Evolutionary conservation across 2,329 filamentous ascomycete genomes (phyloP).

Genomic region (Cyclaneusma minus): DNA sequence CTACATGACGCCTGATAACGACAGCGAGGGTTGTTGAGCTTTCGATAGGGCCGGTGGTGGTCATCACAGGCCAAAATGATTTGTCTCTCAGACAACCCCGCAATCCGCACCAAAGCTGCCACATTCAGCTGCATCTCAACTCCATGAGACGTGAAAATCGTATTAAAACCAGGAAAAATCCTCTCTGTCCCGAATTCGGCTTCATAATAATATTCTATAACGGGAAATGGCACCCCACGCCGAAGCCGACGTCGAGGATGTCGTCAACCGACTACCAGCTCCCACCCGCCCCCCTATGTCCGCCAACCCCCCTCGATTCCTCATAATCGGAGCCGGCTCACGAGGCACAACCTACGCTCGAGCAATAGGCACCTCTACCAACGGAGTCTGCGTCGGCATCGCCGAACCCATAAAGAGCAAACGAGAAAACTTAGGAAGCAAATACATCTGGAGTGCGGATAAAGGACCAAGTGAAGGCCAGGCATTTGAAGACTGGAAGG

Average conservation of each 20-base stretch:
- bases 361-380: conserved; percentile 47
- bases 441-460: conserved; percentile 53
- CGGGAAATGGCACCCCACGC: conserved; percentile 6
- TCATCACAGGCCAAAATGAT: too few species aligned
- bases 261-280: conserved; percentile 10
- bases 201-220: too few species aligned
- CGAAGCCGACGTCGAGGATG: conserved; percentile 2
- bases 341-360: conserved; percentile 61
- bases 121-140: too few species aligned
- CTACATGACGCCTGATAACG: too few species aligned
- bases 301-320: conserved; percentile 42
- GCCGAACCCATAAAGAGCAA: conserved; percentile 73
- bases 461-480: conserved; percentile 39
- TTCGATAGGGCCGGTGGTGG: too few species aligned
- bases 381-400: conserved; percentile 58
- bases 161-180: too few species aligned
- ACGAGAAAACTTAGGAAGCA: conserved; percentile 50
- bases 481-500: conserved; percentile 57
- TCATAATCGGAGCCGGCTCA: conserved; percentile 72
- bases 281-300: conserved; percentile 18
- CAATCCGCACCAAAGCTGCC: too few species aligned
- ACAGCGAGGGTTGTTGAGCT: too few species aligned
- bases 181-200: too few species aligned
- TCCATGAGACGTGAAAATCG: too few species aligned
- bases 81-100: too few species aligned